These are phyloP conservation scores for Penicillium sp. DNA, from an alignment of 2,329 filamentous ascomycete species.

Conservation along the genomic window DNA sequence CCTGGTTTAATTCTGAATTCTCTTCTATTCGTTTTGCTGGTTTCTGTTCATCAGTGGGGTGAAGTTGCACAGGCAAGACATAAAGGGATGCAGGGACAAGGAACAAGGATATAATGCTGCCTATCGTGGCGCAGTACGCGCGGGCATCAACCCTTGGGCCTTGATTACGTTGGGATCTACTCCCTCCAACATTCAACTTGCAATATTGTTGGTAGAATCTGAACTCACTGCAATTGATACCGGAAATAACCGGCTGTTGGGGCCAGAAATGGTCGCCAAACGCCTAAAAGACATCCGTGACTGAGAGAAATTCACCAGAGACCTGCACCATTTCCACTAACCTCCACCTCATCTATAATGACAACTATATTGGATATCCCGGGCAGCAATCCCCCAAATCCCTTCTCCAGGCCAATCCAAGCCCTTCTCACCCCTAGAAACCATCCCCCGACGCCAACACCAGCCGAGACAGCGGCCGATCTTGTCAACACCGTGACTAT, in stretches of 20 bases:
- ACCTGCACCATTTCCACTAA: neutral
- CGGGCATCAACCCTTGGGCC: too few species aligned
- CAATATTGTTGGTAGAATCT: neutral
- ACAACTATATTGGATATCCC: neutral
- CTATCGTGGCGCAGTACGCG: conserved; percentile 27
- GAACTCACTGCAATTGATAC: neutral
- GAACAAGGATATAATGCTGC: conserved; percentile 17
- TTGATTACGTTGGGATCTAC: conserved; percentile 17
- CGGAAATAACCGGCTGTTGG: neutral
- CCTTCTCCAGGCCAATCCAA: neutral
- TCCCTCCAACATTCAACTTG: neutral
- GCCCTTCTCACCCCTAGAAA: neutral
- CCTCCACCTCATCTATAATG: neutral
- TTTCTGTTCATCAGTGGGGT: neutral
- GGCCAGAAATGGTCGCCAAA: neutral
- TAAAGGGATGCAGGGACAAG: conserved; percentile 17
- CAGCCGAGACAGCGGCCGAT: neutral
- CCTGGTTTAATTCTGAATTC: conserved; percentile 1
- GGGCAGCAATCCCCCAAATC: neutral
- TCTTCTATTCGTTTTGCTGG: neutral
- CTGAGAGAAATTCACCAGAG: too few species aligned
- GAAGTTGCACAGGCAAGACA: conserved; percentile 1
- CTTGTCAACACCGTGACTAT: neutral
- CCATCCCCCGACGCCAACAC: neutral
- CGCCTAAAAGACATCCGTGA: neutral